Evolutionary conservation across 2,329 filamentous ascomycete species (phyloP).

Genomic region (Botryotinia narcissicola): DNA sequence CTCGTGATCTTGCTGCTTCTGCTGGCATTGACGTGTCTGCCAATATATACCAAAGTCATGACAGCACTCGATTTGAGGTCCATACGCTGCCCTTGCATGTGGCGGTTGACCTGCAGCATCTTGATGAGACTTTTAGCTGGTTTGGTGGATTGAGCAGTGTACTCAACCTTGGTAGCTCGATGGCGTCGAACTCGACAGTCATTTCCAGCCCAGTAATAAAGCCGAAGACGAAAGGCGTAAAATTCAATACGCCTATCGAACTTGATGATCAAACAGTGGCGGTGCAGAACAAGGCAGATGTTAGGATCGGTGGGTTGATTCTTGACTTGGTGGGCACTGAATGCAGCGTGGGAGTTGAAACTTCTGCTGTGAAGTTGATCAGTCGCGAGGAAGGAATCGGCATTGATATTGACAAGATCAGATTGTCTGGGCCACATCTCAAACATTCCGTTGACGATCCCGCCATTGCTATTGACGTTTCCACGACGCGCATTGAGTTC

Average conservation of each 20-base stretch:
- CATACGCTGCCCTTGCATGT: constrained; percentile 75
- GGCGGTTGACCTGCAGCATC: constrained; percentile 70
- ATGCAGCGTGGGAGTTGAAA: constrained; percentile 71
- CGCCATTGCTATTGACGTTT: constrained; percentile 61
- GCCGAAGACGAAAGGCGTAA: constrained; percentile 54
- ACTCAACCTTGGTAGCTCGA: constrained; percentile 81
- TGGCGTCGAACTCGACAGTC: constrained; percentile 67
- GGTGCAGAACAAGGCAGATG: constrained; percentile 62
- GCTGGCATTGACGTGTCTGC: constrained; percentile 57
- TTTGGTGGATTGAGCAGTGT: constrained; percentile 92
- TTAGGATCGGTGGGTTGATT: constrained; percentile 73
- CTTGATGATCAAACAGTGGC: constrained; percentile 34
- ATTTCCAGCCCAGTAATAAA: constrained; percentile 40
- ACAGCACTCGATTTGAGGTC: constrained; percentile 57
- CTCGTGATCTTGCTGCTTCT: constrained; percentile 56
- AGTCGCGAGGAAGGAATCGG: constrained; percentile 71
- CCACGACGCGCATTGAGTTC: constrained; percentile 70
- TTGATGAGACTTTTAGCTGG: constrained; percentile 85
- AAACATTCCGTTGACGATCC: constrained; percentile 53
- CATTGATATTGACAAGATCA: constrained; percentile 72
- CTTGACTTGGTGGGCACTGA: constrained; percentile 74
- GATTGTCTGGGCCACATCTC: constrained; percentile 67
- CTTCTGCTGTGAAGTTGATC: constrained; percentile 78
- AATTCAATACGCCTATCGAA: constrained; percentile 51
- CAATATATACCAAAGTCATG: constrained; percentile 48